A percentile compares a stretch with the other conserved stretches of the same genome.
These are phyloP conservation scores for Phytophthora cryptogea DNA, from an alignment of 352 stramenopile genomes.

Conservation along the genomic window DNA sequence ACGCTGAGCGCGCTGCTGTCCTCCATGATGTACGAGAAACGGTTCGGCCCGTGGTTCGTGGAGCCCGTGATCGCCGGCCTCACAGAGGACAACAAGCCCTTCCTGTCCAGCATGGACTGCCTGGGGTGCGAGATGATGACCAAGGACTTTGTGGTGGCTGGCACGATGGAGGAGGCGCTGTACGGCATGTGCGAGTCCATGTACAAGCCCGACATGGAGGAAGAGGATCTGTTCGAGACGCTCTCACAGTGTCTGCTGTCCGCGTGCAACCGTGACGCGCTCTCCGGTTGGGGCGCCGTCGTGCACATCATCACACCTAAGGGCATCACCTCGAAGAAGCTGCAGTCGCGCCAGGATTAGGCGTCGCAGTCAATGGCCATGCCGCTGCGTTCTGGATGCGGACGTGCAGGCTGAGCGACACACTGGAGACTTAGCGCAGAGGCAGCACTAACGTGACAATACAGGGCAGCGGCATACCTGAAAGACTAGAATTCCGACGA, in stretches of 20 bases:
- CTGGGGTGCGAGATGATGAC: constrained; percentile 96
- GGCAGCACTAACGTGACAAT: constrained; percentile 16
- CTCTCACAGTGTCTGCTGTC: constrained; percentile 98
- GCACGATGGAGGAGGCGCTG: constrained; percentile 97
- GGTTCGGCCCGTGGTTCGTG: constrained; percentile 99
- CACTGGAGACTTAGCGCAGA: constrained; percentile 4
- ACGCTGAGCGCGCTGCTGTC: constrained; percentile 96
- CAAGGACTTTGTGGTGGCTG: constrained; percentile 98
- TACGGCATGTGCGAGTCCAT: constrained; percentile 99
- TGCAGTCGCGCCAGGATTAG: constrained; percentile 85
- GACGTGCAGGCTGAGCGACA: background rate
- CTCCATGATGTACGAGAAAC: constrained; percentile 98
- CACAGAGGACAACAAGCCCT: constrained; percentile 94
- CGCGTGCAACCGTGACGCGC: constrained; percentile 97
- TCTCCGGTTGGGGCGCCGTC: constrained; percentile 97
- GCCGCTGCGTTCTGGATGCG: constrained; percentile 10
- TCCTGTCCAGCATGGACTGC: constrained; percentile 98
- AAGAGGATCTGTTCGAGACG: constrained; percentile 98
- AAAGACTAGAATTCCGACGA: background rate
- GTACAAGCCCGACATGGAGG: constrained; percentile 96
- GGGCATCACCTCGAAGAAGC: constrained; percentile 82
- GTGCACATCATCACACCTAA: constrained; percentile 98
- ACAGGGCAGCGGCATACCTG: constrained; percentile 4
- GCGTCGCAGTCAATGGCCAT: constrained; percentile 8
- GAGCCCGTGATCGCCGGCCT: constrained; percentile 98